Conservation (phyloP, 371 early-diverging fungal species). For the Aphelidium insulamus region DNA sequence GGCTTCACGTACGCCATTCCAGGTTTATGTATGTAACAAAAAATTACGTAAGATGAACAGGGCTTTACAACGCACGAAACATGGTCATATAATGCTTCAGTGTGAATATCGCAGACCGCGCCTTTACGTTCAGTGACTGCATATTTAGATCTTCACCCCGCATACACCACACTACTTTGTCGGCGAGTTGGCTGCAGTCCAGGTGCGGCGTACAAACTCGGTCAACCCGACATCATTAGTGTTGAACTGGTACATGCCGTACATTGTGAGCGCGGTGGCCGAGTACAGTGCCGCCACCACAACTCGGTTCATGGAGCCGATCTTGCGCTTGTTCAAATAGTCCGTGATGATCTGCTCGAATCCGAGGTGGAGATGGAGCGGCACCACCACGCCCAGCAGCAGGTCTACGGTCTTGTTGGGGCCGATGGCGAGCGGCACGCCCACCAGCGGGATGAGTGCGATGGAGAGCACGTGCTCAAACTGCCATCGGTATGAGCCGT, state of each 20-base stretch:
- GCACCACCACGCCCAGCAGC: constrained; percentile 64
- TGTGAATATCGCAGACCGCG: too few species aligned
- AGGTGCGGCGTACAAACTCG: constrained; percentile 50
- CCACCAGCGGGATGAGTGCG: constrained; percentile 51
- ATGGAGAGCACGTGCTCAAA: constrained; percentile 58
- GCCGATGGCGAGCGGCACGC: constrained; percentile 45
- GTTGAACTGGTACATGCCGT: constrained; percentile 82
- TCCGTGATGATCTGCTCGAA: constrained; percentile 34
- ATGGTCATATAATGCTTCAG: too few species aligned
- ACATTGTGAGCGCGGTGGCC: constrained; percentile 44
- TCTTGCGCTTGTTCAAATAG: constrained; percentile 55
- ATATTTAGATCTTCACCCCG: too few species aligned
- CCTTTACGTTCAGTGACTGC: too few species aligned
- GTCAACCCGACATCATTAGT: constrained; percentile 85
- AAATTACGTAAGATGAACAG: too few species aligned
- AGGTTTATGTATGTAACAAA: too few species aligned
- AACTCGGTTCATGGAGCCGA: constrained; percentile 33
- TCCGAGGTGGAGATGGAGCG: constrained; percentile 74
- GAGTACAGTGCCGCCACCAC: constrained; percentile 31
- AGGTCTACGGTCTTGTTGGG: constrained; percentile 67
- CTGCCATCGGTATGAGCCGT: constrained; percentile 78
- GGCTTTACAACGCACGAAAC: too few species aligned
- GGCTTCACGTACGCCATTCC: too few species aligned
- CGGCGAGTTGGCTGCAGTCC: too few species aligned
- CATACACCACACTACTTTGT: too few species aligned